Evolutionary conservation across 345 rosid species (phyloP).

Genomic region (Populus ilicifolia): DNA sequence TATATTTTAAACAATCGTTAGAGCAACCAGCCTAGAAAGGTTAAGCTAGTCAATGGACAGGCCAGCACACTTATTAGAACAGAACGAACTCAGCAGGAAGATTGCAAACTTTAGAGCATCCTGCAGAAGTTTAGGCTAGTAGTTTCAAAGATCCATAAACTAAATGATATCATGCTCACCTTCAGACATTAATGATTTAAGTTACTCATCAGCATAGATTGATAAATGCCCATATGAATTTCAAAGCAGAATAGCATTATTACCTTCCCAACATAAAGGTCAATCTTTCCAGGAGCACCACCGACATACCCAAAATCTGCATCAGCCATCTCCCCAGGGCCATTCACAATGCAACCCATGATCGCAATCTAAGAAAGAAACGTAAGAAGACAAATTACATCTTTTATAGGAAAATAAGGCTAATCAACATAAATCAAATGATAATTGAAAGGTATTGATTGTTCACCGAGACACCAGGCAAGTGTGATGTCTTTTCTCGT

Average conservation of each 20-base stretch:
- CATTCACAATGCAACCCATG: constrained; percentile 99
- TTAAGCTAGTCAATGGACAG: no score
- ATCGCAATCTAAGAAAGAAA: constrained; percentile 62
- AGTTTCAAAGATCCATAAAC: not conserved
- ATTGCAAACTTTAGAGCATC: not conserved
- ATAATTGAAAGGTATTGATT: constrained; percentile 10
- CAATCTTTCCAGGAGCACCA: constrained; percentile 96
- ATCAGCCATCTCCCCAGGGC: constrained; percentile 99
- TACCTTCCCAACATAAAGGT: constrained; percentile 96
- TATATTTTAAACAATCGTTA: no score
- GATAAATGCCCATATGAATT: not conserved
- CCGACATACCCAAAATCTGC: constrained; percentile 98
- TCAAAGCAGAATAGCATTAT: constrained; percentile 5
- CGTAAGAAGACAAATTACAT: not conserved
- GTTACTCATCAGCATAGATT: not conserved
- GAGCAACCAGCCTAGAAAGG: no score
- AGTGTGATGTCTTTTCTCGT: constrained; percentile 82
- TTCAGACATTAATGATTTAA: not conserved
- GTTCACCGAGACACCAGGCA: constrained; percentile 94
- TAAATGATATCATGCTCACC: not conserved
- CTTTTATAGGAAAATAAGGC: not conserved
- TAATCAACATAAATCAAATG: not conserved
- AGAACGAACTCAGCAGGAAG: no score
- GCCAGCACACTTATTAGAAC: no score
- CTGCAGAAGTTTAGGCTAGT: not conserved